Base-by-base conservation (phyloP, 1,284 basidiomycete species). In the Trichosporon asahii region DNA sequence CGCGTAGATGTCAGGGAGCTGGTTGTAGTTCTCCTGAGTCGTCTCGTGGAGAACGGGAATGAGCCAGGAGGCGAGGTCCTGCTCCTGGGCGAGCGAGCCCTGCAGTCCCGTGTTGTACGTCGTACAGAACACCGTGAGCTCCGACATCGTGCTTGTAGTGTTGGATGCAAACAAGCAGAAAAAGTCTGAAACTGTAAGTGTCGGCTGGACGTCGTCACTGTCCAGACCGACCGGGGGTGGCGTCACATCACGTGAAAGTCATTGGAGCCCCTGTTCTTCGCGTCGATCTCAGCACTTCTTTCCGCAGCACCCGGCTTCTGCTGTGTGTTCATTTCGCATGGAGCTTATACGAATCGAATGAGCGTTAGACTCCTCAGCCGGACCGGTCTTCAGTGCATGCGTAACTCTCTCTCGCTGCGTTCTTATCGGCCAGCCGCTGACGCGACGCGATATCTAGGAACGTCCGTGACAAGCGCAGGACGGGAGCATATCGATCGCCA, bases 1-100 rank as follows among this genome's bases (percentile, higher is more conserved):
- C 70, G 97, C 89, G 74, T 98, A 94, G 70, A 97, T 92, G 77
- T 94, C 89, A 53, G 89, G 87, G 31, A 78, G 69, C n/a, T 71
- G 66, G 6, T 73, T 75, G 6, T 74, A 35, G 33, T 73, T 67
- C 40, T 78, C 74, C 21, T 71, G 71, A 0, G 78, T 68, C 1
- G 75, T 74, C 64, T 73, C 70, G 60, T 80, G 76, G 3, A 83
- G 77, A n/a, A 80, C 77, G 3, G 82, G 81, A n/a, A 79, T 72
- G 21, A 85, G 78, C 84, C 84, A 85, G 18, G 76, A 75, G 5
- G 79, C 77, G 9, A 85, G 73, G 70, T 84, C 81, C 66, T 82
- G 78, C 25, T 77, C 76, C 67, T 80, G 79, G 2, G 82, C 80
- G 63, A 78, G 78, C 1, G 82, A 80, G 8, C 81, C 82, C 69